Base-by-base conservation (phyloP, 495 filamentous ascomycete species). In the Parachaetomium inaequale region DNA sequence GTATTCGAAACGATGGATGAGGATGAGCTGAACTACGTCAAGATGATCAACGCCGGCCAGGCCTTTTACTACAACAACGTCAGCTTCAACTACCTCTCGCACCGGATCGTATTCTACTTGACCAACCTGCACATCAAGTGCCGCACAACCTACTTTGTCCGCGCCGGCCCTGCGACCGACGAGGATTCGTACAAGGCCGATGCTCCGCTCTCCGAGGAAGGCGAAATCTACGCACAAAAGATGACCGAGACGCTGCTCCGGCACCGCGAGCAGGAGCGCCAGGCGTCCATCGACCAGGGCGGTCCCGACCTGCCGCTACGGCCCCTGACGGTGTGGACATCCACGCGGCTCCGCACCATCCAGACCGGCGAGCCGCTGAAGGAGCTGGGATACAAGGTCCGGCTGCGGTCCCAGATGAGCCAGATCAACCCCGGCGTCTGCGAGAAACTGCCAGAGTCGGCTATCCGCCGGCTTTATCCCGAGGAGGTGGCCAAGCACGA, bases 41-140 rank as follows among this genome's bases (percentile, higher is more conserved):
- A 97, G 84, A 96, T 99, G 92, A 95, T 96, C 66, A 98, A 99
- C 69, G 95, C 95, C 8, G 95, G 95, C n/a, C 87, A 95, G 72
- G 79, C 87, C 50, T 84, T 98, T 59, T 87, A 90, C 59, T 90
- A 96, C 67, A 99, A 98, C 78, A 96, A 97, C 65, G 89, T 92
- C 70, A 89, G 86, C 68, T 98, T 98, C 74, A 92, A 91, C 31
- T 99, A 98, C 72, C 83, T 99, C 34, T 93, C 91, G 19, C 90
- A 98, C 70, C 84, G 94, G 45, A 98, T 99, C 59, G 93, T 99
- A 43, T 98, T 98, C 75, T 99, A 97, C 72, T 82, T 99, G 42
- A 88, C 96, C 63, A 99, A 99, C 71, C 84, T 97, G 21, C 95
- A 98, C 73, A 96, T 96, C 75, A 97, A 98, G 70, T 88, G 87